Evolutionary conservation across 179 eudicot genomes (phyloP).

Genomic region (Heliamphora pulchella): DNA sequence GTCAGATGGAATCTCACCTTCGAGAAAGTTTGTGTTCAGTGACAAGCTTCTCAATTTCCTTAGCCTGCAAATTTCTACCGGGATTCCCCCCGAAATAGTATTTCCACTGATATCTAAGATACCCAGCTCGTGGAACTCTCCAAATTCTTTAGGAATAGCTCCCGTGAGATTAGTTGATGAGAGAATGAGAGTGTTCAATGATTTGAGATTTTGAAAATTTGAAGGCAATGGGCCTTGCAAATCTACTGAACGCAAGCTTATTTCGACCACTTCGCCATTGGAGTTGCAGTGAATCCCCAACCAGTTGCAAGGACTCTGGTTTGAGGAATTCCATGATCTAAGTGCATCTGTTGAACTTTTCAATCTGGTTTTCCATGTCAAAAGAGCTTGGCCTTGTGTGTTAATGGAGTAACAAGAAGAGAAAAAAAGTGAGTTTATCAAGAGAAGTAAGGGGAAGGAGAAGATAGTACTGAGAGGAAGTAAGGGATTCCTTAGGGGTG

Average conservation of each 20-base stretch:
- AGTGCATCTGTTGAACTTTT: constrained; percentile 40
- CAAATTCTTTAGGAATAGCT: constrained; percentile 54
- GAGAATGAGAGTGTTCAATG: constrained; percentile 34
- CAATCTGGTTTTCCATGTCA: constrained; percentile 60
- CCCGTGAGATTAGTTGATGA: constrained; percentile 78
- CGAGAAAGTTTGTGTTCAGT: constrained; percentile 49
- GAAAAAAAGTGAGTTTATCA: constrained; percentile 24
- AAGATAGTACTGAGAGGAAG: constrained; percentile 23
- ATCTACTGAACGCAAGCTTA: constrained; percentile 40
- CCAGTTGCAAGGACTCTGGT: constrained; percentile 61
- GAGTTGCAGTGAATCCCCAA: constrained; percentile 51
- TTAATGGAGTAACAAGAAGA: constrained; percentile 50
- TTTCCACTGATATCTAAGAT: constrained; percentile 59
- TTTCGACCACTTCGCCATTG: constrained; percentile 32
- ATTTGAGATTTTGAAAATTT: constrained; percentile 41
- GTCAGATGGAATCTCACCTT: constrained; percentile 51
- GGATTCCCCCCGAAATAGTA: constrained; percentile 55
- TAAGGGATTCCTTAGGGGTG: constrained; percentile 26
- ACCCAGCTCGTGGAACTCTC: constrained; percentile 40
- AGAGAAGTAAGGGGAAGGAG: constrained; percentile 25
- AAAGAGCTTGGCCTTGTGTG: constrained; percentile 65
- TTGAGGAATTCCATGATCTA: constrained; percentile 45
- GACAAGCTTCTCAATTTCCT: constrained; percentile 36
- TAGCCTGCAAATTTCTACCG: constrained; percentile 53
- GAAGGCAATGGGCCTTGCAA: constrained; percentile 66